phyloP scores from a whole-genome alignment of 129 eudicot species.

The Gnaphalium uliginosum region DNA sequence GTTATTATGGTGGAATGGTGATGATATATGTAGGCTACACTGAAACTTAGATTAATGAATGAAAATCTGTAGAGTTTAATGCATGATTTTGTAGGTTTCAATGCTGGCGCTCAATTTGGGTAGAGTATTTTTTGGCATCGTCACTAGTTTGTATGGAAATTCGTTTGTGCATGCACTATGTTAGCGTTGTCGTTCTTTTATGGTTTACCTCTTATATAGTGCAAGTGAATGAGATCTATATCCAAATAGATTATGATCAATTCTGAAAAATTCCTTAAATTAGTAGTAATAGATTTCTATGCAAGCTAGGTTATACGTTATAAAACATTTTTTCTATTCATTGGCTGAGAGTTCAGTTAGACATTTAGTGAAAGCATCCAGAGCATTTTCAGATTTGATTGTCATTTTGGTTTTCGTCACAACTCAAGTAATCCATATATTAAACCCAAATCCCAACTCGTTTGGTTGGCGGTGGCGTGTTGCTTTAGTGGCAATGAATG shows the following conservation, averaged over 20 bases:
- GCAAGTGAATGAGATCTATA: neutral
- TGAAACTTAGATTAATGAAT: too few relatives aligned
- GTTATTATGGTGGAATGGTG: too few relatives aligned
- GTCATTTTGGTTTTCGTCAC: neutral
- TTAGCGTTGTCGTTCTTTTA: neutral
- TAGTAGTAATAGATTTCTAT: neutral
- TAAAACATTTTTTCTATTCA: neutral
- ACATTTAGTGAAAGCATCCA: slow-evolving; percentile 7
- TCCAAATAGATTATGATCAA: neutral
- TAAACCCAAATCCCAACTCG: neutral
- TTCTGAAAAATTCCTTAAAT: neutral
- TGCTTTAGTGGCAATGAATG: neutral
- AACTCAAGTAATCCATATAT: neutral
- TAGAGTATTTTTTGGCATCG: too few relatives aligned
- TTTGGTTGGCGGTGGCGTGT: neutral
- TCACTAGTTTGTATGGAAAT: neutral
- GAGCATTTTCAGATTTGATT: neutral
- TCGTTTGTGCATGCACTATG: slow-evolving; percentile 13
- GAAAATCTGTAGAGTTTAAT: too few relatives aligned
- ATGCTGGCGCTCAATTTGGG: too few relatives aligned
- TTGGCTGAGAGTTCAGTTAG: neutral
- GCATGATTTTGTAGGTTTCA: too few relatives aligned
- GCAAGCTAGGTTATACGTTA: neutral
- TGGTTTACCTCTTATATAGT: neutral
- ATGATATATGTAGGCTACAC: too few relatives aligned